Evolutionary conservation across 2,329 filamentous ascomycete genomes (phyloP).

Genomic region (Beauveria sp.): DNA sequence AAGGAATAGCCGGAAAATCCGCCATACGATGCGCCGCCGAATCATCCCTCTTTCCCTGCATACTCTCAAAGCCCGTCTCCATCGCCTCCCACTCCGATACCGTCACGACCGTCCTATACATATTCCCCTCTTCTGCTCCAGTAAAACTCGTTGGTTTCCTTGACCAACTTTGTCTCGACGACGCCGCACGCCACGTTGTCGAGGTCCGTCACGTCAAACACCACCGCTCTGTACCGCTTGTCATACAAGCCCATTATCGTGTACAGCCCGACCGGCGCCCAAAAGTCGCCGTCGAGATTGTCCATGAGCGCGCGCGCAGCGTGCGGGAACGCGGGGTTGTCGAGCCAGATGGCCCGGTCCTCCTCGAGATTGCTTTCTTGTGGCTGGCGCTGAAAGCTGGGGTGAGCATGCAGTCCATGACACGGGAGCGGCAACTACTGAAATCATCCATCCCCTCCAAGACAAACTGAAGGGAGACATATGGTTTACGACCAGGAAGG

Average conservation of each 20-base stretch:
- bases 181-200: background rate
- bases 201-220: background rate
- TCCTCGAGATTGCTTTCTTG: no score
- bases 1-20: background rate
- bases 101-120: background rate
- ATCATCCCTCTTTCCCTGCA: background rate
- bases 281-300: background rate
- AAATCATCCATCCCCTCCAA: no score
- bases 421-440: no score
- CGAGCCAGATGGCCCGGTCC: constrained; percentile 2
- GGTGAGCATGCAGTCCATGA: no score
- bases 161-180: background rate
- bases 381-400: no score
- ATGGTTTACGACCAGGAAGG: no score
- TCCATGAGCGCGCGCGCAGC: background rate
- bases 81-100: background rate
- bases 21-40: background rate
- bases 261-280: background rate
- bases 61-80: background rate
- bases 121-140: accelerated
- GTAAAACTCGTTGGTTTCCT: background rate
- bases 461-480: no score
- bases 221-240: background rate
- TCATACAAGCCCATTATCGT: background rate
- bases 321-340: background rate